These are phyloP conservation scores for Myxozyma kluyveri DNA, from an alignment of 805 yeast species.

Conservation along the genomic window DNA sequence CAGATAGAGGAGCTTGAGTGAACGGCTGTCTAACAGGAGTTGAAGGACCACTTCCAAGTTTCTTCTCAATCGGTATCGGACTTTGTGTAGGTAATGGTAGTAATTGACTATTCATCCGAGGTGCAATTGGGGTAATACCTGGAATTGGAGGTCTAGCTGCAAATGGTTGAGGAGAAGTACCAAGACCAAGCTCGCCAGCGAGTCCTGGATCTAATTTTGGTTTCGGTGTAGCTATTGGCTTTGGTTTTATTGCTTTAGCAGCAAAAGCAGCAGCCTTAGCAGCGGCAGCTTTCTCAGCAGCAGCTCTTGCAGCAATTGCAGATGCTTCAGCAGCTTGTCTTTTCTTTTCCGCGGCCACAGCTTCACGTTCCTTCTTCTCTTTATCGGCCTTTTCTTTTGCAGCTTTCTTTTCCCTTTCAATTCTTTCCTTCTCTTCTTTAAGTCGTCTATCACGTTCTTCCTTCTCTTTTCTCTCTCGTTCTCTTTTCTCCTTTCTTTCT, in stretches of 20 bases:
- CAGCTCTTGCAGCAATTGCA: slow-evolving; percentile 25
- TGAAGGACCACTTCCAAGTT: neutral
- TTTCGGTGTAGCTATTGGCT: slow-evolving; percentile 22
- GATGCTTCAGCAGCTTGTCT: slow-evolving; percentile 15
- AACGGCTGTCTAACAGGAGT: neutral
- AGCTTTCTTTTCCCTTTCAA: slow-evolving; percentile 30
- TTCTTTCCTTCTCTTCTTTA: slow-evolving; percentile 33
- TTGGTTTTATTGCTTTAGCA: slow-evolving; percentile 16
- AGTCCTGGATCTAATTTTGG: slow-evolving; percentile 16
- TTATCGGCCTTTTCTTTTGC: slow-evolving; percentile 20
- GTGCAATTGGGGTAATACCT: neutral
- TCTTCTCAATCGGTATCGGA: neutral
- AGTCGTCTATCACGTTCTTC: slow-evolving; percentile 42
- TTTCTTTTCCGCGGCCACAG: slow-evolving; percentile 33
- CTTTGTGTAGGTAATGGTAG: neutral
- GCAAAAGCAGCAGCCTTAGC: slow-evolving; percentile 27
- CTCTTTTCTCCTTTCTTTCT: slow-evolving; percentile 47
- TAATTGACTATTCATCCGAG: neutral
- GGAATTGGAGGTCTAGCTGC: neutral
- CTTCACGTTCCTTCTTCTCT: slow-evolving; percentile 27
- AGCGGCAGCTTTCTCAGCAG: slow-evolving; percentile 11
- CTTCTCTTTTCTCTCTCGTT: slow-evolving; percentile 34
- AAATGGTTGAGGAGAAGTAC: slow-evolving; percentile 3
- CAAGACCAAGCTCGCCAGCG: neutral
- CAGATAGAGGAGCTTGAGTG: neutral